Evolutionary conservation across 352 stramenopile species (phyloP), one percentile per base, ranked within the genome.

Genomic region (Ophiocytium majus): DNA sequence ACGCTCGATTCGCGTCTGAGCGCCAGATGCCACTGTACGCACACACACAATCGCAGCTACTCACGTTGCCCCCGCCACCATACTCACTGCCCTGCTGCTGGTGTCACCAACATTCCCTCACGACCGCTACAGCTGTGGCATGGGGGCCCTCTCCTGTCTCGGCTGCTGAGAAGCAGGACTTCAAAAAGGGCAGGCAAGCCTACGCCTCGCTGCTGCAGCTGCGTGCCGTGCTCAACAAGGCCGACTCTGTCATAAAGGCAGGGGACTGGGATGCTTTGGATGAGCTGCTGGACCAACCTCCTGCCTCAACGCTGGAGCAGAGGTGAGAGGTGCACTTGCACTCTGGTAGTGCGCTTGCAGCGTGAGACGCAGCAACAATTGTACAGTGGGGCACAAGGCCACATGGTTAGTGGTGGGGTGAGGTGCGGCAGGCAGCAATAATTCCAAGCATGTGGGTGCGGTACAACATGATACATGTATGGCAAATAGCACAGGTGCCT

Each of bases 241-340:
- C 32, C 5, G 75, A 50, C 5, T 10, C 1, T 50, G 34, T 36
- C 1, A 37, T 81, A 1, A 36, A 28, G 49, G 75, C 75, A 5
- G 9, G 17, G 28, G 17, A 17, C 31, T 81, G 31, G 75, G 75
- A 81, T 36, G 75, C 1, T 43, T 9, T 81, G 9, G 50, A 9
- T 31, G 31, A 37, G 17, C 36, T 81, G 32, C 75, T 81, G 10
- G 36, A 81, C 17, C 10, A 17, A 31, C 75, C 75, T 49, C 75
- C 75, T 31, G 28, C 34, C 36, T 63, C 19, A 28, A 81, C 75
- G 32, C 75, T 81, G n/a, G 75, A 81, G 50, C 19, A 81, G 32
- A 81, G 66, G 66, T 78, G 10, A 23, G 19, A 23, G 57, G 28
- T 71, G n/a, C n/a, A n/a, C n/a, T n/a, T 14, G 5, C 14, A 57